Conservation (phyloP, 2,329 filamentous ascomycete species). For the Lanzia echinophila region DNA sequence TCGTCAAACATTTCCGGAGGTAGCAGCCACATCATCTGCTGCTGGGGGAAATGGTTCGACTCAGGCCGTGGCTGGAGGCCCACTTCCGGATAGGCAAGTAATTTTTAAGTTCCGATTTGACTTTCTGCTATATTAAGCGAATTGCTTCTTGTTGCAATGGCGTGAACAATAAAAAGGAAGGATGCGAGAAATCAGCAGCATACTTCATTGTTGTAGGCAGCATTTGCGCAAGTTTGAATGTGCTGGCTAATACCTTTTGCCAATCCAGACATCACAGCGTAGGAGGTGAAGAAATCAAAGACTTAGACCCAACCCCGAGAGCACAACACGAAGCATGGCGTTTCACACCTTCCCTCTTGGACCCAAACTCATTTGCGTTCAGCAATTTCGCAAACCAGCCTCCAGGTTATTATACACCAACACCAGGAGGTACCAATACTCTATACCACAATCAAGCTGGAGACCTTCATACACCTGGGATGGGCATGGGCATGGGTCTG, state of each 20-base stretch:
- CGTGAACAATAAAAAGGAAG: too few species aligned
- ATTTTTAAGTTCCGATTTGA: background rate
- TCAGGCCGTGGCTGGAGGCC: conserved; percentile 22
- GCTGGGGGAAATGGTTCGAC: conserved; percentile 33
- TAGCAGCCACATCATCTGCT: conserved; percentile 47
- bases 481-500: conserved; percentile 55
- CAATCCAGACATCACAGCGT: conserved; percentile 24
- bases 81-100: conserved; percentile 24
- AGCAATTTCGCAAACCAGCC: conserved; percentile 71
- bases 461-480: conserved; percentile 78
- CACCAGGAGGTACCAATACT: conserved; percentile 71
- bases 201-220: too few species aligned
- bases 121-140: background rate
- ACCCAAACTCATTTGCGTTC: conserved; percentile 78
- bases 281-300: conserved; percentile 45
- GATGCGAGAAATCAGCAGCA: too few species aligned
- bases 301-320: conserved; percentile 77
- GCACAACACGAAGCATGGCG: conserved; percentile 76
- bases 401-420: conserved; percentile 81
- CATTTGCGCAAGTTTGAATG: background rate
- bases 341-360: conserved; percentile 83
- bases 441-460: conserved; percentile 78
- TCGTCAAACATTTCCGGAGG: conserved; percentile 73
- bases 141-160: too few species aligned
- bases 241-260: background rate